Evolutionary conservation across 2,329 filamentous ascomycete species (phyloP).

Genomic region (Aspergillus intermedius): DNA sequence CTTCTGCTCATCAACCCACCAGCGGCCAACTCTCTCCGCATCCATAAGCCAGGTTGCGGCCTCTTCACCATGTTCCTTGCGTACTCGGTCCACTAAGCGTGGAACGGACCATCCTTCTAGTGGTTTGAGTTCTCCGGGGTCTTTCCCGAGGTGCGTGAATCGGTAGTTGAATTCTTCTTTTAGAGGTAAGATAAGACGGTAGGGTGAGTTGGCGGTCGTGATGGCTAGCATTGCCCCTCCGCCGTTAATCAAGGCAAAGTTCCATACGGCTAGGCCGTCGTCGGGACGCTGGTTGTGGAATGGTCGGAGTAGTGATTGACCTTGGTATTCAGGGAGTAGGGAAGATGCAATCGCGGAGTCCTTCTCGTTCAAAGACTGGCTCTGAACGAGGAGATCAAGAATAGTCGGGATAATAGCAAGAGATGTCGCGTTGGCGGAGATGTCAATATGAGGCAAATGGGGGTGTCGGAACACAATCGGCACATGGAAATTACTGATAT

Average conservation of each 20-base stretch:
- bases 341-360: slow-evolving; percentile 32
- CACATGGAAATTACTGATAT: slow-evolving; percentile 42
- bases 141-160: slow-evolving; percentile 29
- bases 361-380: slow-evolving; percentile 31
- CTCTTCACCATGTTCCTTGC: slow-evolving; percentile 21
- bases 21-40: slow-evolving; percentile 31
- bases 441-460: slow-evolving; percentile 36
- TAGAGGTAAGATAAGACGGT: slow-evolving; percentile 66
- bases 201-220: slow-evolving; percentile 67
- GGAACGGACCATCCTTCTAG: slow-evolving; percentile 24
- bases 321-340: slow-evolving; percentile 41
- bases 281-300: slow-evolving; percentile 14
- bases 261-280: slow-evolving; percentile 24
- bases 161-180: slow-evolving; percentile 58
- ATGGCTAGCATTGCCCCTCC: slow-evolving; percentile 48
- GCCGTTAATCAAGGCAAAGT: slow-evolving; percentile 28
- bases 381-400: slow-evolving; percentile 40
- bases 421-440: slow-evolving; percentile 37
- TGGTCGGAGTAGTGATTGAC: slow-evolving; percentile 41
- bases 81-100: slow-evolving; percentile 19
- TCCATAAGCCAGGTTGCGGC: slow-evolving; percentile 29
- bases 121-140: slow-evolving; percentile 28
- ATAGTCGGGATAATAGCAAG: slow-evolving; percentile 42
- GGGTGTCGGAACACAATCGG: slow-evolving; percentile 43
- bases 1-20: slow-evolving; percentile 30